Base-by-base conservation (phyloP, 129 eudicot genomes). In the Apium graveolens region DNA sequence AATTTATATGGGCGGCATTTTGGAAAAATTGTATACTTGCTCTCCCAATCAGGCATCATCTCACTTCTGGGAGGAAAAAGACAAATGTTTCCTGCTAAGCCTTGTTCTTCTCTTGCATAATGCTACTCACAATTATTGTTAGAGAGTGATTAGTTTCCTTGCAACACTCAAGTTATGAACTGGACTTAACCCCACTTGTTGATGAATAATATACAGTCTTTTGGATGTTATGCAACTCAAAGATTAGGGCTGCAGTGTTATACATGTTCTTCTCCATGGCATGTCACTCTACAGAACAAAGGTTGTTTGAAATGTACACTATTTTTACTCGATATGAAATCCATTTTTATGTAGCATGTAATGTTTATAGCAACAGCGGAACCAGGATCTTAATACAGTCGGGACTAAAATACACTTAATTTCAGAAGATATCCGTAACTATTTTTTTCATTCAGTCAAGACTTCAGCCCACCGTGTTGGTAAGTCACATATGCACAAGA, bases 141-240 rank as follows among this genome's bases (percentile, higher is more conserved):
- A 70, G 24, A 16, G 24, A 41, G 77, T 82, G 55, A 78, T 26
- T 44, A 32, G 68, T 82, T 65, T 51, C 74, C 70, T 48, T 57
- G 34, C 76, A 29, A 75, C 26, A 34, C 75, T 37, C 75, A 21
- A 37, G 42, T 63, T 75, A 81, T 87, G 90, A 84, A 81, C 87
- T 81, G 90, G 83, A 77, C 79, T 78, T 42, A 79, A 66, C 87
- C 87, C 90, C 86, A 83, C 87, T 70, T 76, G 42, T 49, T 34
- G 42, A 37, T 46, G 72, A 71, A 38, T 71, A 51, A 72, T 70
- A n/a, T 70, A n/a, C 45, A 66, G 63, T 17, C 16, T 65, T 18
- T 66, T 78, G 76, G 81, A 68, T 68, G 51, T 72, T 41, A n/a
- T 68, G 49, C 34, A 32, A 38, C 55, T 18, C 32, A 49, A 26